Base-by-base conservation (phyloP, 441 rosid genomes). In the Adansonia gregorii region DNA sequence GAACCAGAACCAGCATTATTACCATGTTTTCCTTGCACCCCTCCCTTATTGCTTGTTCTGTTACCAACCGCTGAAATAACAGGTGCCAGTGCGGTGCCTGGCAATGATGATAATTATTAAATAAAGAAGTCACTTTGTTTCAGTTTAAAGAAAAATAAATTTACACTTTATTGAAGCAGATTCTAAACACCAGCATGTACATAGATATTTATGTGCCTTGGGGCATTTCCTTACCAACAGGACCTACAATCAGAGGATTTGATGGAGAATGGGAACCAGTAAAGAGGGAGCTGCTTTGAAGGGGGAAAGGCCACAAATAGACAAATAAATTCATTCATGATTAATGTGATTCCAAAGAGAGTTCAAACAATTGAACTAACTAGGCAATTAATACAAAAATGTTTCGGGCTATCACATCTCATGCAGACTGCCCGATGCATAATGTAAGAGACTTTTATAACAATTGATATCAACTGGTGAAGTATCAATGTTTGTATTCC, bases 171-270 rank as follows among this genome's bases (percentile, higher is more conserved):
- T 59, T 55, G 45, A 69, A 60, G 31, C 39, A 78, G 82, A 81
- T 63, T 80, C 73, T 69, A 75, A 92, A 80, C 73, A 94, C 99
- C 99, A 70, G 99, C 97, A 86, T 91, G 98, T 85, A 97, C 93
- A 82, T 94, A 98, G 58, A 97, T 97, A 85, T 97, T 97, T 76
- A 97, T 76, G 79, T 92, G 84, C 87, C 98, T 88, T 56, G 90
- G 90, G 52, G 86, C 88, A 83, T 81, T 89, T 82, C 93, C 95
- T 76, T 67, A 68, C 96, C 98, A 82, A 83, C 89, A 56, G 90
- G 88, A 74, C 89, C 86, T 35, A 83, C 60, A 14, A 82, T 78
- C 14, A 59, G 27, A 12, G 90, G 89, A 81, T 85, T 93, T 78
- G 89, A 60, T 69, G 93, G 83, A 66, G 83, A 84, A 84, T 83